Conservation (phyloP, 352 stramenopile genomes). For the Globisporangium camurandrum region DNA sequence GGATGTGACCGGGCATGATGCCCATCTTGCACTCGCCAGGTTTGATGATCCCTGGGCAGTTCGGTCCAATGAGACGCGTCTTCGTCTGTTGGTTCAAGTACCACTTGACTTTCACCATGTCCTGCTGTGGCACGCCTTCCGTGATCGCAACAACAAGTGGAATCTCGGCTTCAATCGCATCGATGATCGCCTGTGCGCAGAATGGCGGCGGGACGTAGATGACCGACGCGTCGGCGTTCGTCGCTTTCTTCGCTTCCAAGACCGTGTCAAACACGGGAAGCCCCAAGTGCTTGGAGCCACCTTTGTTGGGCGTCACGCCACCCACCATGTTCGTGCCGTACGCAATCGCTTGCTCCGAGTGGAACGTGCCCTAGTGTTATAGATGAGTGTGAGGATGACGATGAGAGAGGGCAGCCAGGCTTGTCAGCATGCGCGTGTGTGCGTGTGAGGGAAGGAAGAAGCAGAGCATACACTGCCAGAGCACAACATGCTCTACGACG, state of each 20-base stretch:
- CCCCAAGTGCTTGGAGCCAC: constrained; percentile 94
- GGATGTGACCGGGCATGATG: constrained; percentile 99
- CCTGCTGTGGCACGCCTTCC: constrained; percentile 98
- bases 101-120: constrained; percentile 99
- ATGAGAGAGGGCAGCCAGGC: constrained; percentile 1
- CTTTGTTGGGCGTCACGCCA: constrained; percentile 98
- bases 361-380: constrained; percentile 93
- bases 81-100: constrained; percentile 89
- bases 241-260: constrained; percentile 78
- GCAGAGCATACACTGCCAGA: too few species aligned
- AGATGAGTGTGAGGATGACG: not conserved
- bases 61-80: constrained; percentile 98
- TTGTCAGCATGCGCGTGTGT: too few species aligned
- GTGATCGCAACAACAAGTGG: constrained; percentile 97
- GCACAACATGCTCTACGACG: too few species aligned
- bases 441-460: too few species aligned
- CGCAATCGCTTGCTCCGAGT: constrained; percentile 97
- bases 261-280: constrained; percentile 99
- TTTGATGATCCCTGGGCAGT: constrained; percentile 99
- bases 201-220: constrained; percentile 99
- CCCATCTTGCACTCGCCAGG: constrained; percentile 99
- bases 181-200: constrained; percentile 97
- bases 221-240: constrained; percentile 92
- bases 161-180: constrained; percentile 97
- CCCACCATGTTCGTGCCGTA: constrained; percentile 99